A percentile compares a stretch with the other conserved stretches of the same genome.
Conservation (phyloP, 768 basidiomycete species). For the Psilocybe sp. region DNA sequence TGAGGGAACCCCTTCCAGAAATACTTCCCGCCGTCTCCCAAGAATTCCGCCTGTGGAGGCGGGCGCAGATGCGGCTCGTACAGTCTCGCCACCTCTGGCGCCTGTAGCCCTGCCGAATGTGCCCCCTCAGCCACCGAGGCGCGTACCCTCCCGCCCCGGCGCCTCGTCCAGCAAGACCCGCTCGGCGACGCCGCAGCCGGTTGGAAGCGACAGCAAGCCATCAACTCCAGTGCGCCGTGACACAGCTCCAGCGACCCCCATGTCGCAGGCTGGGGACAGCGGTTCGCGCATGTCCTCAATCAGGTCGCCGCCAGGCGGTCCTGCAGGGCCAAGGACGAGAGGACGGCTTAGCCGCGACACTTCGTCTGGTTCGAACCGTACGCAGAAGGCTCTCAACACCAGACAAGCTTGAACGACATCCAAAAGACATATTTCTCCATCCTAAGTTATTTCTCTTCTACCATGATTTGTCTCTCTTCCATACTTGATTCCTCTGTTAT, state of each 20-base stretch:
- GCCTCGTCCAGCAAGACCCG: background rate
- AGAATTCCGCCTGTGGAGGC: conserved; percentile 17
- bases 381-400: too few species aligned
- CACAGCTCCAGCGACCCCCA: background rate
- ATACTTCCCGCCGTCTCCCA: conserved; percentile 17
- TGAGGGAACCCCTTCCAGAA: background rate
- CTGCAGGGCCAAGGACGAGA: conserved; percentile 22
- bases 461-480: too few species aligned
- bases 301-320: conserved; percentile 22
- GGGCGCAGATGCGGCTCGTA: conserved; percentile 5
- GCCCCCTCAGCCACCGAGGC: background rate
- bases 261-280: conserved; percentile 1
- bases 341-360: conserved; percentile 11
- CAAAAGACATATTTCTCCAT: too few species aligned
- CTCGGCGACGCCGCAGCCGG: background rate
- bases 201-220: background rate
- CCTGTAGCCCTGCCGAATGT: background rate
- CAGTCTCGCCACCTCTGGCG: conserved; percentile 4
- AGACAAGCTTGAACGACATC: too few species aligned
- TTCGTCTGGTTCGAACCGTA: background rate
- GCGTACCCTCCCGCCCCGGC: conserved; percentile 1
- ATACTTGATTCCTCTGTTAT: too few species aligned
- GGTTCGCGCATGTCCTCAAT: conserved; percentile 6
- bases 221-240: background rate
- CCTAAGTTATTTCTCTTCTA: too few species aligned